Evolutionary conservation across 2,329 filamentous ascomycete species (phyloP).

Genomic region (Cercospora berteroae): DNA sequence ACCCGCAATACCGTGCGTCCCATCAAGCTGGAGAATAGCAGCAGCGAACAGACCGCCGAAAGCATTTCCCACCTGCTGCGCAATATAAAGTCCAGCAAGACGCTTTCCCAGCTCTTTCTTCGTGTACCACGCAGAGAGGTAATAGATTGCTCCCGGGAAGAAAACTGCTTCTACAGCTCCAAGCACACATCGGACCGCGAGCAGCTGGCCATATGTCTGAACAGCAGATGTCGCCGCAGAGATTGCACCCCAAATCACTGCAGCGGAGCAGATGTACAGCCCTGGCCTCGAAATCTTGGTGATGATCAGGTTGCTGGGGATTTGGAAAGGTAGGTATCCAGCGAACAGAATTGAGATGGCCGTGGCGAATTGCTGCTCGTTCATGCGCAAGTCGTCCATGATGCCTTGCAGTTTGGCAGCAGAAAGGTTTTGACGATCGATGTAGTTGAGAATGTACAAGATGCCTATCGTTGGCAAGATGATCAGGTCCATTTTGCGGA

Average conservation of each 20-base stretch:
- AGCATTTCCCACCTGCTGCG: conserved; percentile 29
- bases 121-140: conserved; percentile 14
- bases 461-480: conserved; percentile 8
- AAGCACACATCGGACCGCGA: background rate
- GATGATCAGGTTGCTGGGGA: conserved; percentile 13
- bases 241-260: conserved; percentile 29
- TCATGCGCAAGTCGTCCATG: conserved; percentile 20
- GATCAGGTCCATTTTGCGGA: conserved; percentile 7
- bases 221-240: conserved; percentile 9
- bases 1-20: background rate
- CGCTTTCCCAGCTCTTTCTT: conserved; percentile 11
- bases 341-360: conserved; percentile 39
- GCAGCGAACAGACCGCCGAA: conserved; percentile 22
- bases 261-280: conserved; percentile 22
- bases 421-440: conserved; percentile 24
- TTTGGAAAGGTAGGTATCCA: conserved; percentile 9
- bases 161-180: conserved; percentile 10
- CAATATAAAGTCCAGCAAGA: conserved; percentile 23
- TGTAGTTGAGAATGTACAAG: conserved; percentile 11
- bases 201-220: background rate
- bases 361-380: conserved; percentile 17
- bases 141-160: conserved; percentile 15
- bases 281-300: conserved; percentile 4
- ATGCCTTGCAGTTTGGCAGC: conserved; percentile 26
- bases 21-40: conserved; percentile 12